Conservation (phyloP, 495 filamentous ascomycete genomes). For the Usnea hakonensis region DNA sequence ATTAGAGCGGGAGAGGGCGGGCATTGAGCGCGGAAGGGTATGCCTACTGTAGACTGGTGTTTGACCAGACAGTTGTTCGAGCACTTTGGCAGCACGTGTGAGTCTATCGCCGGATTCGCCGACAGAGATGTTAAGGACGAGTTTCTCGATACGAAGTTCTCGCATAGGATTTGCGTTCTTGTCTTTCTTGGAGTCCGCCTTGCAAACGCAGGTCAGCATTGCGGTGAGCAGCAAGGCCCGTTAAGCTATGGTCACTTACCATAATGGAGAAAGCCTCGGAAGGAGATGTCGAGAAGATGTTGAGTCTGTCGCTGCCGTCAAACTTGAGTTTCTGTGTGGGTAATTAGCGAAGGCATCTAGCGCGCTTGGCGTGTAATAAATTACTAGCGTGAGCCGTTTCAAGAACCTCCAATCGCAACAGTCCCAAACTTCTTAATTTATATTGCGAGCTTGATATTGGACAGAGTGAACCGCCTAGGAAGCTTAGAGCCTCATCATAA, state of each 20-base stretch:
- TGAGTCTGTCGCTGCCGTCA: constrained; percentile 1
- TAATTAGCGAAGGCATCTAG: constrained; percentile 17
- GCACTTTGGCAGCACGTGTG: constrained; percentile 98
- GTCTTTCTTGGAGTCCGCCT: constrained; percentile 48
- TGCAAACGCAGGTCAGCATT: background rate
- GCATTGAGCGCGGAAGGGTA: background rate
- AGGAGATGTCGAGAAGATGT: background rate
- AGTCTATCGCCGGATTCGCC: constrained; percentile 99
- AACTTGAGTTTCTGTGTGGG: constrained; percentile 11
- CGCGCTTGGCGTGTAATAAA: constrained; percentile 17
- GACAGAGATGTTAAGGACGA: constrained; percentile 99
- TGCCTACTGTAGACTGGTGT: constrained; percentile 94
- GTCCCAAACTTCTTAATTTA: background rate
- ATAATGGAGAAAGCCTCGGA: background rate
- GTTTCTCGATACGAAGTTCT: constrained; percentile 99
- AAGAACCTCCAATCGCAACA: background rate
- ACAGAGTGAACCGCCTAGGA: background rate
- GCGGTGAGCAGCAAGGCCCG: background rate
- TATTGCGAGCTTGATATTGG: constrained; percentile 4
- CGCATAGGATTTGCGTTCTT: constrained; percentile 96
- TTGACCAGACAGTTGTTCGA: constrained; percentile 98
- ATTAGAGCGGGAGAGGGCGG: background rate
- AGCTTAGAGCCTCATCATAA: constrained; percentile 28
- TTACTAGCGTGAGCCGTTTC: background rate
- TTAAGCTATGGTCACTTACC: background rate